These are phyloP conservation scores for Daldinia decipiens DNA, from an alignment of 495 filamentous ascomycete genomes.

Conservation along the genomic window DNA sequence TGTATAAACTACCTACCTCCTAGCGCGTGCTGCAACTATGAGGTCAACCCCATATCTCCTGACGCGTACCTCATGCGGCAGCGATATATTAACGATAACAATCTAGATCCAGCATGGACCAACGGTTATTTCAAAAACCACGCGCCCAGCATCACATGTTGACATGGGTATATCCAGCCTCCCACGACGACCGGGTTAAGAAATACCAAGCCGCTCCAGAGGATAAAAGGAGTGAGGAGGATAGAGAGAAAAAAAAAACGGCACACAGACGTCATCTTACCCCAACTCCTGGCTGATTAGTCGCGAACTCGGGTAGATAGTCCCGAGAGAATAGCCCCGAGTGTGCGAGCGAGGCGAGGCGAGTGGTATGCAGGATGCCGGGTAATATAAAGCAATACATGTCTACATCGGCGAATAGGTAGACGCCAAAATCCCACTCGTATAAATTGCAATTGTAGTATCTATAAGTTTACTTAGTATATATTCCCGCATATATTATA, in stretches of 20 bases:
- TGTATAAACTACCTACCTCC: neutral
- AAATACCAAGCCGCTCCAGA: slow-evolving; percentile 8
- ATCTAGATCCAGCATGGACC: neutral
- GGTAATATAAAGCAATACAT: neutral
- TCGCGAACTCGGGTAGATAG: neutral
- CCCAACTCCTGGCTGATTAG: neutral
- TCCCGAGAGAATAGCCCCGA: neutral
- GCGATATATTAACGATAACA: neutral
- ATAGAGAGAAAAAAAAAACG: neutral
- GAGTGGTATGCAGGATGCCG: neutral
- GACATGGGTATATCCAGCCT: neutral
- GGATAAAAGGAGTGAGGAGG: slow-evolving; percentile 2
- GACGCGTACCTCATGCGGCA: neutral
- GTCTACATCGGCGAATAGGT: neutral
- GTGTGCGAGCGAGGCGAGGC: neutral
- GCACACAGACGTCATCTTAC: slow-evolving; percentile 12
- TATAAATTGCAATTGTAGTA: neutral
- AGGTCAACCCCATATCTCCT: neutral
- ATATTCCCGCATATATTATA: neutral
- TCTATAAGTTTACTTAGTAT: neutral
- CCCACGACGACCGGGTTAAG: slow-evolving; percentile 1
- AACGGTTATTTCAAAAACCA: neutral
- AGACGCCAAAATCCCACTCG: neutral
- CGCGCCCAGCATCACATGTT: neutral
- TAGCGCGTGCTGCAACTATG: neutral